Percentiles rank a stretch among this genome's conserved stretches.
Evolutionary conservation across 345 rosid species (phyloP).

Genomic region (Angophora floribunda): DNA sequence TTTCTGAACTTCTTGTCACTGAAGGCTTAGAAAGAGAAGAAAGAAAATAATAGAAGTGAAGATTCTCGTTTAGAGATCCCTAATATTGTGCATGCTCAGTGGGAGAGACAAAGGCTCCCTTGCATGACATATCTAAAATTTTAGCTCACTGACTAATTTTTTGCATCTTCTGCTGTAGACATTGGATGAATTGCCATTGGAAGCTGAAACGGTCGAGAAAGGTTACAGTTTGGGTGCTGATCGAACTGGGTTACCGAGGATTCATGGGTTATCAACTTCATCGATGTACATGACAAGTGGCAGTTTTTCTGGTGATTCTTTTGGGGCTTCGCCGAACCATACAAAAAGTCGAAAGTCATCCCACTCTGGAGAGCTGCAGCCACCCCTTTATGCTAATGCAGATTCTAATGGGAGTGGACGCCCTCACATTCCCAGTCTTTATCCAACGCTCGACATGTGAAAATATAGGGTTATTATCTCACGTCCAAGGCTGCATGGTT

Average conservation of each 20-base stretch:
- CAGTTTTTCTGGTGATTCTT: constrained; percentile 41
- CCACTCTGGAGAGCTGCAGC: constrained; percentile 63
- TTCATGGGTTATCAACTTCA: constrained; percentile 65
- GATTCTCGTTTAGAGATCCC: not conserved
- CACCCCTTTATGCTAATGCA: constrained; percentile 38
- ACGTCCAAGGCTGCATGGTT: not conserved
- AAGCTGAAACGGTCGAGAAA: constrained; percentile 81
- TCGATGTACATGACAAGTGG: constrained; percentile 39
- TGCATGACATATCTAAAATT: not conserved
- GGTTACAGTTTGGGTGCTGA: constrained; percentile 61
- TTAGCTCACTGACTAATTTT: not conserved
- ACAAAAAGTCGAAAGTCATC: constrained; percentile 52
- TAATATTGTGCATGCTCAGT: not conserved
- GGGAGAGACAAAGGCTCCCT: not conserved
- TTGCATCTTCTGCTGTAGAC: constrained; percentile 31
- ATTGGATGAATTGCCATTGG: constrained; percentile 89
- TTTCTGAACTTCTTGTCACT: not conserved
- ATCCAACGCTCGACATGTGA: constrained; percentile 32
- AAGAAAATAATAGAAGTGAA: not conserved
- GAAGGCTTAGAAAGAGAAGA: not conserved
- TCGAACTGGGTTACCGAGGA: constrained; percentile 70
- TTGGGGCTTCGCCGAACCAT: constrained; percentile 45
- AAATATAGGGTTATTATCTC: not conserved
- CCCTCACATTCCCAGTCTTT: constrained; percentile 30
- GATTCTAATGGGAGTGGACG: constrained; percentile 60